Base-by-base conservation (phyloP, 2,329 filamentous ascomycete genomes). In the Helicocarpus griseus region DNA sequence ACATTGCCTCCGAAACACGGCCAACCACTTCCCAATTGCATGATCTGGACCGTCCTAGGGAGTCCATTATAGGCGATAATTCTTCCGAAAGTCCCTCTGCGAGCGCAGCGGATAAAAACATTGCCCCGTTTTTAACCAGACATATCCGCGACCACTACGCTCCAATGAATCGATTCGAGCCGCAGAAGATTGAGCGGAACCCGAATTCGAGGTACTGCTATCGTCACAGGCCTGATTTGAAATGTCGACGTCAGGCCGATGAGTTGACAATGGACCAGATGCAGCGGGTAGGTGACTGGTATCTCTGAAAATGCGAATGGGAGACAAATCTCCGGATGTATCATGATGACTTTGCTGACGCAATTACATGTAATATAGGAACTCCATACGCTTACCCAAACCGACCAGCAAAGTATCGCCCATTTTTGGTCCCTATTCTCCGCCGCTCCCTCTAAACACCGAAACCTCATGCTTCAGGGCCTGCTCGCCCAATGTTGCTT, bases 361-460 rank as follows among this genome's bases (percentile, higher is more conserved):
- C 44, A 44, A 24, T n/a, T 46, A 13, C n/a, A n/a, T n/a, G n/a
- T n/a, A 90, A 29, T 44, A 29, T 28, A 44, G 84, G 86, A 93
- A 68, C 81, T 97, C 49, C 86, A 91, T 60, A 83, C 80, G 44
- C 79, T 96, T 31, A 85, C 89, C 4, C 80, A 86, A 56, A 83
- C 81, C 57, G 93, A 98, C 66, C 89, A 95, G 70, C 89, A 96
- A 70, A 90, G 87, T 63, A 96, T 98, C 62, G 89, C 90, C 31
- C 91, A 96, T 63, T 90, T 97, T 51, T 98, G 93, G 93, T 95
- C 91, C 0, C 77, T 97, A 45, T 98, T 98, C 74, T 97, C 91
- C 0, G 93, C 93, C 36, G 90, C 93, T 0, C 93, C 93, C 0
- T 80, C 89, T 8, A 95, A 94, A 66, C 91, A 97, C 64, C 85